Conservation (phyloP, 805 yeast genomes). For the Kodamaea nitidulidarum region DNA sequence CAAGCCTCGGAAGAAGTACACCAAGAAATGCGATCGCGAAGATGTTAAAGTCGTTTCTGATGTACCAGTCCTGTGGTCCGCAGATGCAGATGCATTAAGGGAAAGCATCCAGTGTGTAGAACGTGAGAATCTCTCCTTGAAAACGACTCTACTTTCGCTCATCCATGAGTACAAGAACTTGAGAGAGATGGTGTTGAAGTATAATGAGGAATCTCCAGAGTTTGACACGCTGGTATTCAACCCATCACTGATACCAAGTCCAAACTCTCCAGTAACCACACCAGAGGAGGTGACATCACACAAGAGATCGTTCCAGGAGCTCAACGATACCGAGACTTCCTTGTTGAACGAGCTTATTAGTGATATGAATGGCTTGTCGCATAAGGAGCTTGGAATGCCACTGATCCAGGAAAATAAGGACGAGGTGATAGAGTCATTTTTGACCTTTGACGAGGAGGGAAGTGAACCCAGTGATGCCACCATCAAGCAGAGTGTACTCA, state of each 20-base stretch:
- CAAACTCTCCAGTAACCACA: constrained; percentile 3
- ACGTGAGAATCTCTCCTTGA: constrained; percentile 33
- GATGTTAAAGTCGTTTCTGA: no score
- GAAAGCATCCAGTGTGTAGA: constrained; percentile 19
- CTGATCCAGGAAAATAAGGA: background rate
- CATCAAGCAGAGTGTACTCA: background rate
- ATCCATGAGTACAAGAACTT: constrained; percentile 40
- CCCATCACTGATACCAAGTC: constrained; percentile 3
- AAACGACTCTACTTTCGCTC: constrained; percentile 30
- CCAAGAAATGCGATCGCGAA: constrained; percentile 2
- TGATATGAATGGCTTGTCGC: constrained; percentile 26
- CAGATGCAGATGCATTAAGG: background rate
- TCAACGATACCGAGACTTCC: constrained; percentile 17
- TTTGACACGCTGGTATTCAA: background rate
- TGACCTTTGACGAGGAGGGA: constrained; percentile 17
- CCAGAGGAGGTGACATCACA: constrained; percentile 7
- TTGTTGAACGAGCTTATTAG: constrained; percentile 26
- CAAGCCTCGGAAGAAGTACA: constrained; percentile 7
- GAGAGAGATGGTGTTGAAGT: constrained; percentile 25
- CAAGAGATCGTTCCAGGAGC: constrained; percentile 20
- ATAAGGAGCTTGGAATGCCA: constrained; percentile 5
- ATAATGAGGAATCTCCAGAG: constrained; percentile 5
- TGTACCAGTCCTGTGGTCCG: no score
- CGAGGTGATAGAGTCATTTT: constrained; percentile 19
- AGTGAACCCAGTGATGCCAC: constrained; percentile 6